A percentile compares a stretch with the other conserved stretches of the same genome.
phyloP scores from a whole-genome alignment of 2,329 filamentous ascomycete genomes.

The Exophiala bonariae region DNA sequence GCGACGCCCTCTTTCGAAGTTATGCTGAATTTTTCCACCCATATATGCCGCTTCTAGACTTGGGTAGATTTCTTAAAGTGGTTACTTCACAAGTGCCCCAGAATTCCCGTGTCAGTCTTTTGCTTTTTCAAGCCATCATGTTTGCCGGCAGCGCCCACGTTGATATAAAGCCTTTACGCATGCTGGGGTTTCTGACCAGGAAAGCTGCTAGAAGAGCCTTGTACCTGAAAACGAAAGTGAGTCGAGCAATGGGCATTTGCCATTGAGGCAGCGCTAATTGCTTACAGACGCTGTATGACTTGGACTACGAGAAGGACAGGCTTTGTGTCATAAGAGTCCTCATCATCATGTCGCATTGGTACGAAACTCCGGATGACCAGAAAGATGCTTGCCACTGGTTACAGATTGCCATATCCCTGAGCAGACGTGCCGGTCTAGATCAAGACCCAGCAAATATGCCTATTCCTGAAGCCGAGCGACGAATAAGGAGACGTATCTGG shows the following conservation, averaged over 20 bases:
- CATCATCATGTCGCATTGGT: constrained; percentile 93
- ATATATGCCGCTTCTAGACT: constrained; percentile 83
- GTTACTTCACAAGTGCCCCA: constrained; percentile 60
- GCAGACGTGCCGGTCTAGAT: constrained; percentile 90
- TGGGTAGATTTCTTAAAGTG: constrained; percentile 56
- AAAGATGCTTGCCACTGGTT: constrained; percentile 99
- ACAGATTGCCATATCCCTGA: constrained; percentile 88
- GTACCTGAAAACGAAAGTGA: constrained; percentile 1
- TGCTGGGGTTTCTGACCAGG: constrained; percentile 72
- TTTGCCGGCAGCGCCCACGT: constrained; percentile 87
- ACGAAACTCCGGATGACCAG: constrained; percentile 92
- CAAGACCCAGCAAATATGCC: constrained; percentile 76
- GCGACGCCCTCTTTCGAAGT: constrained; percentile 76
- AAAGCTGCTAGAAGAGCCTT: constrained; percentile 83
- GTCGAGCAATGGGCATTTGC: background rate
- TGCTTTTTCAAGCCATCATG: constrained; percentile 91
- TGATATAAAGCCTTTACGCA: constrained; percentile 71
- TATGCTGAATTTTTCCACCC: constrained; percentile 89
- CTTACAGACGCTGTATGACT: constrained; percentile 79
- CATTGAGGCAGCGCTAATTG: background rate
- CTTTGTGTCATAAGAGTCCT: constrained; percentile 84
- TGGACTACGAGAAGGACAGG: constrained; percentile 88
- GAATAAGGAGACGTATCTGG: constrained; percentile 91
- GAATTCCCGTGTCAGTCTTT: constrained; percentile 62
- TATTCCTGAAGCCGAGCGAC: constrained; percentile 71